A percentile compares a stretch with the other conserved stretches of the same genome.
Conservation (phyloP, 257 asterid genomes). For the Ajuga chamaepitys region DNA sequence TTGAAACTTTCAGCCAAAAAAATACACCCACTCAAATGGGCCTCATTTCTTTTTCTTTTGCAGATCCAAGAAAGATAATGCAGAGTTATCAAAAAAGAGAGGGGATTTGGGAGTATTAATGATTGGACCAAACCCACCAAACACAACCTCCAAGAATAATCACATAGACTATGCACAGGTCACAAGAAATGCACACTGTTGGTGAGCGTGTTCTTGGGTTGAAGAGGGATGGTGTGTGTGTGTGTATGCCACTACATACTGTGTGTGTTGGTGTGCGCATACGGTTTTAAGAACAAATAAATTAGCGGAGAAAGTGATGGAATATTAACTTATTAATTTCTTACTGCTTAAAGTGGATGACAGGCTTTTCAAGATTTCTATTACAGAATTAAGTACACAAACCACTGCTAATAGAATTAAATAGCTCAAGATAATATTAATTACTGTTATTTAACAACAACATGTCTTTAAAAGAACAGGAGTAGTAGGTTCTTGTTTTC, state of each 20-base stretch:
- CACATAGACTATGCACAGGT: constrained; percentile 40
- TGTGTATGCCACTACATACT: constrained; percentile 6
- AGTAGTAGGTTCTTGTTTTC: no score
- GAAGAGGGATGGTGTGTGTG: constrained; percentile 1
- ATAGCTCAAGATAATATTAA: not conserved
- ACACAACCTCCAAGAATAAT: constrained; percentile 34
- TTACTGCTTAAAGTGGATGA: constrained; percentile 17
- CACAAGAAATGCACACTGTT: constrained; percentile 37
- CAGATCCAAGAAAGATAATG: constrained; percentile 56
- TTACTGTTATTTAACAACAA: not conserved
- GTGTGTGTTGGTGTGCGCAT: constrained; percentile 11
- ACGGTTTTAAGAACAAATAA: constrained; percentile 19
- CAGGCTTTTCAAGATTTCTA: constrained; percentile 6
- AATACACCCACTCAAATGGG: constrained; percentile 26
- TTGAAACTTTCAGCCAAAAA: constrained; percentile 26
- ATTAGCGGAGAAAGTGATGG: constrained; percentile 44
- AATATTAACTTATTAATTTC: constrained; percentile 19
- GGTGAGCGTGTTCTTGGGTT: constrained; percentile 21
- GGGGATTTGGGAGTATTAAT: constrained; percentile 17
- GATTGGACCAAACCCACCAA: constrained; percentile 31
- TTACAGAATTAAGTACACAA: not conserved
- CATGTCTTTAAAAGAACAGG: no score
- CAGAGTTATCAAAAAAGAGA: constrained; percentile 36
- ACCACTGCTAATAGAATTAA: not conserved
- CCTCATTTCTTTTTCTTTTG: constrained; percentile 8